Evolutionary conservation across 2,329 filamentous ascomycete species (phyloP), one percentile per base, ranked within the genome.

Genomic region (Talaromyces sp.): DNA sequence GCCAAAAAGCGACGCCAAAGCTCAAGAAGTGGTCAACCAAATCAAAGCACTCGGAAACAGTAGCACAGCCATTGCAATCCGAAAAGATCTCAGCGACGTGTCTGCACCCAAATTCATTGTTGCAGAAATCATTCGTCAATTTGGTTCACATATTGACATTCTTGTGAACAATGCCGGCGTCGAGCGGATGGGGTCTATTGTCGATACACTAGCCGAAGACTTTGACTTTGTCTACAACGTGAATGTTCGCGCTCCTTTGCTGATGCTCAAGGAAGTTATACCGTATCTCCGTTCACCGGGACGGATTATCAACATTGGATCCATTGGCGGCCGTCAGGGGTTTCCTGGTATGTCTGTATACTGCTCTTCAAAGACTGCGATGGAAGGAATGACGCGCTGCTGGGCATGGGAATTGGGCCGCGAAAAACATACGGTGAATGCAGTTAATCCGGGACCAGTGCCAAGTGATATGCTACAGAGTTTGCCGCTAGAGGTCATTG

Each of bases 371-470:
- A 89, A 89, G 71, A 85, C 84, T 0, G 87, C 85, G 6, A 72
- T 89, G 16, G 86, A 89, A 72, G 84, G 82, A 0, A 72, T 88
- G 63, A 89, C 87, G 10, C 77, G 86, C 7, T 82, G 79, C 52
- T 85, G 85, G 81, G 87, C 87, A 0, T 78, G 79, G 0, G 87
- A 89, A 73, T 75, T 89, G 9, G 86, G 86, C 0, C 71, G 67
- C 3, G 74, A 81, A 65, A 85, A 86, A 0, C 84, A 84, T 65
- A 88, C 86, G 0, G 86, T 87, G 31, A 90, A 89, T 68, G 79
- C 81, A 0, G 82, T 89, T 2, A 83, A 82, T 22, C 85, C 86
- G 0, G 87, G 87, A 0, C 85, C 87, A 0, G 83, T 87, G 6
- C 75, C 83, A 73, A 87, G 81, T 35, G 85, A 87, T 8, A 82